Base-by-base conservation (phyloP, 768 basidiomycete species). In the Tubosaeta sp. region DNA sequence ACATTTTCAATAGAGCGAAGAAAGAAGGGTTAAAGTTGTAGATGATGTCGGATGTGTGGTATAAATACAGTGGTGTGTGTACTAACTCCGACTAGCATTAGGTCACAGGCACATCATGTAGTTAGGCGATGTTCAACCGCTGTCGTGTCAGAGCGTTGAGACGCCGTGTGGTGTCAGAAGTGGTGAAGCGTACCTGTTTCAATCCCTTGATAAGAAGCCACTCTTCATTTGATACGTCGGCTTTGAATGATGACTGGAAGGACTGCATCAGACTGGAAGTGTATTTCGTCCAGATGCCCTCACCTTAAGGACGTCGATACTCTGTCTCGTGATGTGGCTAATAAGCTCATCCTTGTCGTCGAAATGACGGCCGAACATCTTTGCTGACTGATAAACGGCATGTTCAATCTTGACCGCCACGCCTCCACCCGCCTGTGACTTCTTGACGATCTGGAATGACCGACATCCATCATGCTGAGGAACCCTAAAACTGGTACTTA, bases 401-500 rank as follows among this genome's bases (percentile, higher is more conserved):
- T 95, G 90, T 69, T 98, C 97, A 54, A 98, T 97, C 79, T 98
- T 99, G 60, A 98, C 90, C 0, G 97, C 95, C 13, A 97, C 95
- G 64, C 97, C 95, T 44, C 81, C 95, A 62, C 93, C 95, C n/a
- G 91, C 85, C 69, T 97, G 93, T 2, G 85, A 77, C 71, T 91
- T 95, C 76, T 97, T 98, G 60, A 98, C 81, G 26, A 91, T 76
- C 90, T 92, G 61, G 17, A 63, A 45, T 16, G 27, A 26, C 50
- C 48, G 48, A 46, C n/a, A 29, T 52, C 16, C 12, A 19, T 43
- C 26, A 43, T 39, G 10, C n/a, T 7, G 25, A 12, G 13, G 19
- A 42, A 42, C 3, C 22, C 26, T 1, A 5, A 31, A 22, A 5
- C 41, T 16, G 12, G 6, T 17, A 60, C 82, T 63, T 60, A 91